Conservation (phyloP, 352 stramenopile species). For the Sclerospora graminicola region DNA sequence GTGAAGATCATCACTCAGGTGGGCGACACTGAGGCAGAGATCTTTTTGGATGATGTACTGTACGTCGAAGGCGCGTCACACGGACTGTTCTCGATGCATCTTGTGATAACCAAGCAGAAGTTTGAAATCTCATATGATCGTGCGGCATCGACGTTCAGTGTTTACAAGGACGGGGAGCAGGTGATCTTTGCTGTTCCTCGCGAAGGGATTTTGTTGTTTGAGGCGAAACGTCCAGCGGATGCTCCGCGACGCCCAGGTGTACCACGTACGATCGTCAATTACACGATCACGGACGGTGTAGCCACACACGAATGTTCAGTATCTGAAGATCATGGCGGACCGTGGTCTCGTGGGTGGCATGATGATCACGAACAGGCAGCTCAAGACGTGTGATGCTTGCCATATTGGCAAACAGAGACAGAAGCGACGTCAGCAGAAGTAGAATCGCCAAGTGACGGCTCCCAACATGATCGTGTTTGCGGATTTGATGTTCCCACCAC, state of each 20-base stretch:
- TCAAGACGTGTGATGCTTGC: neutral
- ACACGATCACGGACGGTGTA: neutral
- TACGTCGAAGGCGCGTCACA: neutral
- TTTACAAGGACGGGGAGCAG: neutral
- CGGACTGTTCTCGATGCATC: neutral
- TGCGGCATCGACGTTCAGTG: neutral
- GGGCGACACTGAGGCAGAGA: neutral
- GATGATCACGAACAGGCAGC: neutral
- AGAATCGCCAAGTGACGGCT: neutral
- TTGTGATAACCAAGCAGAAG: conserved; percentile 1
- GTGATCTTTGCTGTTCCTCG: neutral
- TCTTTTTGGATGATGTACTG: neutral
- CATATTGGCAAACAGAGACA: conserved; percentile 3
- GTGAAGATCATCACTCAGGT: neutral
- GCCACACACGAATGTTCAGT: neutral
- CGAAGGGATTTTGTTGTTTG: conserved; percentile 1
- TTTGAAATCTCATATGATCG: neutral
- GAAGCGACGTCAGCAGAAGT: neutral
- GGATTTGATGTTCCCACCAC: conserved; percentile 1
- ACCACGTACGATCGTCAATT: neutral
- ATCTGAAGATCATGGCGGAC: conserved; percentile 3
- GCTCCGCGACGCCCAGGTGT: no score
- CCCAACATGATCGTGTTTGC: conserved; percentile 3
- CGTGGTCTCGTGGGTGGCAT: neutral
- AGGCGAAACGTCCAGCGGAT: neutral